Percentiles rank a stretch among this genome's conserved stretches.
Conservation (phyloP, 805 yeast species). For the Ogataea henricii region DNA sequence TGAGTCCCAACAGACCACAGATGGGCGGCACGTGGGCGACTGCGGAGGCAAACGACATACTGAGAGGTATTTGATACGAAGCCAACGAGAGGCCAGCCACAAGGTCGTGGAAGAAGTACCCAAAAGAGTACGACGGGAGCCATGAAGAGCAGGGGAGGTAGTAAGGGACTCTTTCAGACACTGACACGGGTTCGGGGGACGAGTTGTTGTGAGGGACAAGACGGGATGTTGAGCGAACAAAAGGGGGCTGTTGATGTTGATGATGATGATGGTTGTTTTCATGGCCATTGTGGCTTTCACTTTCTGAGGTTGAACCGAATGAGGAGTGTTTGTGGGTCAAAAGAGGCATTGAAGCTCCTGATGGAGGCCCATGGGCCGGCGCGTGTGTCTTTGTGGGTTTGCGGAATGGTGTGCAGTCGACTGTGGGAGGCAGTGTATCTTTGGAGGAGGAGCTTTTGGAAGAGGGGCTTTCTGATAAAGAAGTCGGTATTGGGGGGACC, state of each 20-base stretch:
- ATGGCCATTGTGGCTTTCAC: neutral
- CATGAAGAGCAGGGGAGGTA: conserved; percentile 70
- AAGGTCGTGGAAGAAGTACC: conserved; percentile 57
- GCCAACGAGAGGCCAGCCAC: conserved; percentile 87
- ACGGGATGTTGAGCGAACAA: neutral
- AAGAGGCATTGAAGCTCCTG: neutral
- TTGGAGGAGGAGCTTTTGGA: neutral
- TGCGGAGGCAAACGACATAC: conserved; percentile 78
- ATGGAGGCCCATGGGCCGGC: neutral
- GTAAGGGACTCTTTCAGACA: conserved; percentile 46
- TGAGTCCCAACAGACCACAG: conserved; percentile 75
- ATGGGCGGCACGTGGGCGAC: conserved; percentile 82
- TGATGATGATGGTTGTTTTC: neutral
- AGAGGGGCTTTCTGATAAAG: neutral
- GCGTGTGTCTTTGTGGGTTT: neutral
- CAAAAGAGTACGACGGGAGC: conserved; percentile 52
- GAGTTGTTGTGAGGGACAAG: neutral
- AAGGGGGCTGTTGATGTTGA: neutral
- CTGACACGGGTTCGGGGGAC: conserved; percentile 1
- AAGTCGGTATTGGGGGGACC: neutral
- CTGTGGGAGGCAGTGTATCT: neutral
- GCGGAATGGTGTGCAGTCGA: neutral
- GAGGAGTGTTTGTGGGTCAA: neutral
- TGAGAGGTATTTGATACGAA: conserved; percentile 87
- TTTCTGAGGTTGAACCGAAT: conserved; percentile 7